Conservation (phyloP, 208 protist species). For the Trypanosoma avium region DNA sequence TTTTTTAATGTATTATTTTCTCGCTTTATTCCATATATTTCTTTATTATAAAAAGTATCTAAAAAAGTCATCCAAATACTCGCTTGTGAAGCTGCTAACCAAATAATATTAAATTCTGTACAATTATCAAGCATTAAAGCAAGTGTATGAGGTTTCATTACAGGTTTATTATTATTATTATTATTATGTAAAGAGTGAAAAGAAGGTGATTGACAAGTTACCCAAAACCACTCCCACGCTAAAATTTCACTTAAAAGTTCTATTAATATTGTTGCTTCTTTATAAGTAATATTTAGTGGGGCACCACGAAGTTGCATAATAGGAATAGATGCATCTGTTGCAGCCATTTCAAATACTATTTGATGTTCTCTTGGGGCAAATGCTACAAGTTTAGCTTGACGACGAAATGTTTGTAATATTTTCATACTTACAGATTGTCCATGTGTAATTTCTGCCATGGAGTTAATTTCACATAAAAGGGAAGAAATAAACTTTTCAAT, state of each 20-base stretch:
- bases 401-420: slow-evolving; percentile 31
- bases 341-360: slow-evolving; percentile 15
- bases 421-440: slow-evolving; percentile 41
- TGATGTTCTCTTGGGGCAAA: slow-evolving; percentile 27
- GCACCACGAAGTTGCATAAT: slow-evolving; percentile 14
- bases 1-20: neutral
- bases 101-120: slow-evolving; percentile 60
- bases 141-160: slow-evolving; percentile 32
- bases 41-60: slow-evolving; percentile 30
- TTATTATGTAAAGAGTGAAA: neutral
- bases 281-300: slow-evolving; percentile 39
- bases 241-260: slow-evolving; percentile 46
- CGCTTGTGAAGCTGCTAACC: slow-evolving; percentile 36
- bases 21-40: neutral
- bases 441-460: slow-evolving; percentile 45
- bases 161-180: neutral
- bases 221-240: slow-evolving; percentile 47
- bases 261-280: slow-evolving; percentile 35
- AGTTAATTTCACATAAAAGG: slow-evolving; percentile 37
- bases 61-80: slow-evolving; percentile 50
- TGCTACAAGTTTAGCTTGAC: slow-evolving; percentile 23
- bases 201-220: too few relatives aligned
- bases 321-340: neutral
- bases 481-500: neutral
- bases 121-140: slow-evolving; percentile 61